phyloP scores from a whole-genome alignment of 805 yeast species.

The Myxozyma mucilagina region DNA sequence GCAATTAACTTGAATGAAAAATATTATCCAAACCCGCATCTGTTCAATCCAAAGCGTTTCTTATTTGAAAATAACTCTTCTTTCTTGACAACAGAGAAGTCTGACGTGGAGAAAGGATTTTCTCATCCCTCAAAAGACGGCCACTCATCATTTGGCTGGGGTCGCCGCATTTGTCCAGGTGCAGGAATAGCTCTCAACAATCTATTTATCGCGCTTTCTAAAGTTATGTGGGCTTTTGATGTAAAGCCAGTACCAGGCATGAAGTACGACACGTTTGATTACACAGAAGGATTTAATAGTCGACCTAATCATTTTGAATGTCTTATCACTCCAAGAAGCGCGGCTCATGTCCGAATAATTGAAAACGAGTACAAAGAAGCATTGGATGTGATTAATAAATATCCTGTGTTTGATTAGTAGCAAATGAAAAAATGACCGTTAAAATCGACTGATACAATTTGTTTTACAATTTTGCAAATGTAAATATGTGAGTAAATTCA shows the following conservation, averaged over 20 bases:
- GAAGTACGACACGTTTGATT: conserved; percentile 4
- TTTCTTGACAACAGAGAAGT: neutral
- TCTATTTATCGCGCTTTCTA: conserved; percentile 1
- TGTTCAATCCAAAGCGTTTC: conserved; percentile 8
- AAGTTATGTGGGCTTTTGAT: conserved; percentile 12
- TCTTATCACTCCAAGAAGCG: conserved; percentile 1
- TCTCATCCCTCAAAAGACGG: conserved; percentile 4
- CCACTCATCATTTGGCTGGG: conserved; percentile 13
- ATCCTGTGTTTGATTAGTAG: conserved; percentile 4
- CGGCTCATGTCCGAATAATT: neutral
- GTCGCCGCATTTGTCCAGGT: conserved; percentile 19
- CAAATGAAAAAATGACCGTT: no score
- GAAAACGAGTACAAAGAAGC: conserved; percentile 3
- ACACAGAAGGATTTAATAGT: conserved; percentile 8
- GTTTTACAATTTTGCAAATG: neutral
- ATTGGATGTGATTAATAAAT: neutral
- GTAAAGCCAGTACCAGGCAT: conserved; percentile 6
- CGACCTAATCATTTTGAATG: conserved; percentile 8
- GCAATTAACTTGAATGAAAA: conserved; percentile 8
- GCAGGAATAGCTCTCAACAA: conserved; percentile 6
- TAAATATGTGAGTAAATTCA: neutral
- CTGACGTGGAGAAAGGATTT: neutral
- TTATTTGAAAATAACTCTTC: neutral
- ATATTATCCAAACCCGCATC: conserved; percentile 12
- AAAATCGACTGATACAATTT: neutral